Evolutionary conservation across 2,329 filamentous ascomycete species (phyloP), one percentile per base, ranked within the genome.

Genomic region (Chalara sp.): DNA sequence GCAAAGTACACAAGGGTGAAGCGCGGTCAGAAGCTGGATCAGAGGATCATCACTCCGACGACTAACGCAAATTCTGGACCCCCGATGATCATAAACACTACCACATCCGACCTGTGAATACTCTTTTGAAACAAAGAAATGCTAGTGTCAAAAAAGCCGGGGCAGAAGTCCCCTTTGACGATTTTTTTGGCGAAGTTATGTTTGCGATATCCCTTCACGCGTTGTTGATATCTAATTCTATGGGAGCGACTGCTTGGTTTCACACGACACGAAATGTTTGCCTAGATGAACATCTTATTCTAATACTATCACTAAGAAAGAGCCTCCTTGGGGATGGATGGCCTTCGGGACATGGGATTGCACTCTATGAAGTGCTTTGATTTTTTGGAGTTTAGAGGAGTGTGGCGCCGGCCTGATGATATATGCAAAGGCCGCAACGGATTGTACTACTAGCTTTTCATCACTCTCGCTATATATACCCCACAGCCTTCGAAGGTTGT

Each of bases 1-100:
- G 89, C 66, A 97, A 97, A 73, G 92, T 97, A 45, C 93, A 99
- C 76, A 93, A 90, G 71, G 84, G 85, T 61, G 86, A 89, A 46
- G 70, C 76, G 7, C 76, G 73, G 44, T 84, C 81, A 3, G 81
- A 84, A 57, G 76, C 79, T 30, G 81, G 80, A 31, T 84, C 80
- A 5, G 80, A 84, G 60, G 79, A 81, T 40, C 65, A 66, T 52
- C 63, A 83, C 50, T 83, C 80, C 1, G 79, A 82, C 53, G 81
- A 64, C 46, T 62, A 55, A 49, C 21, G 21, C 21, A 21, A 21
- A 21, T 21, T 21, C 21, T 21, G 21, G 21, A 21, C 21, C 21
- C 21, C 21, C 13, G 40, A 49, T 12, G 32, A 39, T 41, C 29
- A 39, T 30, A n/a, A 48, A 28, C 29, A 33, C 47, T 41, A 29